Percentiles rank a stretch among this genome's conserved stretches.
Evolutionary conservation across 2,329 filamentous ascomycete genomes (phyloP).

Genomic region (Colletotrichum zoysiae): DNA sequence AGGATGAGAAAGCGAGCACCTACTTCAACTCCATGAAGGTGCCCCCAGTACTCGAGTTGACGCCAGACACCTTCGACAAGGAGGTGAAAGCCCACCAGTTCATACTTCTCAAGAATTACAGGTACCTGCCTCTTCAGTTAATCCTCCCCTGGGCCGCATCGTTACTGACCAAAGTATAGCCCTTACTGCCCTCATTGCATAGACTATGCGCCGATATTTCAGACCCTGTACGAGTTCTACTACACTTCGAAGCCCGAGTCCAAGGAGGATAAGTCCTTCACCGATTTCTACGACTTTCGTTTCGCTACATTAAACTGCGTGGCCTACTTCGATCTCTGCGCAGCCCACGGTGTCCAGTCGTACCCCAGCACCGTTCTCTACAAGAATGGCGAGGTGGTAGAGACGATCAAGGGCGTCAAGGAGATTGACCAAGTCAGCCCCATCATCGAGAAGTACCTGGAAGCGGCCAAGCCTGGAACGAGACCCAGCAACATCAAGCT

Average conservation of each 20-base stretch:
- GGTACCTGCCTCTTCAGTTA: slow-evolving; percentile 58
- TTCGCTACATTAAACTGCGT: slow-evolving; percentile 90
- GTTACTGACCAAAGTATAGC: slow-evolving; percentile 51
- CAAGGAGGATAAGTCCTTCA: slow-evolving; percentile 72
- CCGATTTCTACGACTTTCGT: slow-evolving; percentile 87
- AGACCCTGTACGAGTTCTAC: slow-evolving; percentile 96
- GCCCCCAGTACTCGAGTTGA: slow-evolving; percentile 73
- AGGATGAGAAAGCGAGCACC: slow-evolving; percentile 58
- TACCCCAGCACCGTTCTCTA: slow-evolving; percentile 86
- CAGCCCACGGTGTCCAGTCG: slow-evolving; percentile 72
- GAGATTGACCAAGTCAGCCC: slow-evolving; percentile 74
- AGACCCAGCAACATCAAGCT: slow-evolving; percentile 76
- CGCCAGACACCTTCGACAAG: slow-evolving; percentile 67
- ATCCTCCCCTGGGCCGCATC: slow-evolving; percentile 16
- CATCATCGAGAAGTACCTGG: slow-evolving; percentile 81
- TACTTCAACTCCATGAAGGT: slow-evolving; percentile 76
- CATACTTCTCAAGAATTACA: slow-evolving; percentile 74
- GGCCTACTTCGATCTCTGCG: slow-evolving; percentile 84
- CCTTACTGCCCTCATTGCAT: slow-evolving; percentile 80
- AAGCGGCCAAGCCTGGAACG: slow-evolving; percentile 83
- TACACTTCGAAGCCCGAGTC: slow-evolving; percentile 81
- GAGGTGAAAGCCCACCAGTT: slow-evolving; percentile 67
- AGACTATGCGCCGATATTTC: slow-evolving; percentile 84
- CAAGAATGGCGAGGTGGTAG: slow-evolving; percentile 79
- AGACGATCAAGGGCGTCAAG: slow-evolving; percentile 75